Conservation (phyloP, 208 protist species). For the Wallacemonas sp. region DNA sequence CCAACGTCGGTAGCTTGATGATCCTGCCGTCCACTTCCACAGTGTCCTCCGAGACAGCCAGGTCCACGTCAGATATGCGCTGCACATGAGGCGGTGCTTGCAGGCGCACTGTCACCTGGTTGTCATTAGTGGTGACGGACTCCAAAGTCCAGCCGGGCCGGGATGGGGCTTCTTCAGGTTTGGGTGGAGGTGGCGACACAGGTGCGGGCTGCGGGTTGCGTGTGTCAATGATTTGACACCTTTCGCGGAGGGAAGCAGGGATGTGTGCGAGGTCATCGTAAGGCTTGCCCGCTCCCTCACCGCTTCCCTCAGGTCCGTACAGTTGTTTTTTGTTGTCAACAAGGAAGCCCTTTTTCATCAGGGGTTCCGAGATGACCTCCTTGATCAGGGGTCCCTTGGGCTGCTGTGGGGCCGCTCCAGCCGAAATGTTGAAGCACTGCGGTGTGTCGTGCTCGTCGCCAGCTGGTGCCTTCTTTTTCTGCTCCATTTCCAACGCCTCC, state of each 20-base stretch:
- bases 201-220: constrained; percentile 19
- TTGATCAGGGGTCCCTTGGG: constrained; percentile 47
- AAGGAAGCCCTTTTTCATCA: constrained; percentile 81
- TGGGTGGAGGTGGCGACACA: not conserved
- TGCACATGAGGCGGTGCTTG: constrained; percentile 29
- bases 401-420: constrained; percentile 15
- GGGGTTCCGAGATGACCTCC: constrained; percentile 51
- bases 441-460: constrained; percentile 12
- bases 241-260: constrained; percentile 65
- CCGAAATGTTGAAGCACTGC: constrained; percentile 14
- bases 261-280: constrained; percentile 73
- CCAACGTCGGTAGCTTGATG: constrained; percentile 35
- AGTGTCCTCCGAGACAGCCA: constrained; percentile 37
- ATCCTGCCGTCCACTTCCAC: constrained; percentile 55
- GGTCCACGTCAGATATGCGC: constrained; percentile 61
- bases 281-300: constrained; percentile 51
- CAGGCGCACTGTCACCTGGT: constrained; percentile 38
- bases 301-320: constrained; percentile 62
- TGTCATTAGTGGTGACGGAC: constrained; percentile 19
- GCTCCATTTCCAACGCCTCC: constrained; percentile 23
- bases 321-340: constrained; percentile 29
- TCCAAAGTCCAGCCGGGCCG: constrained; percentile 23
- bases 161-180: not conserved
- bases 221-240: constrained; percentile 80
- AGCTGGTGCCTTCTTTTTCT: constrained; percentile 15